Conservation (phyloP, 2,329 filamentous ascomycete genomes). For the Aspergillus udagawae region DNA sequence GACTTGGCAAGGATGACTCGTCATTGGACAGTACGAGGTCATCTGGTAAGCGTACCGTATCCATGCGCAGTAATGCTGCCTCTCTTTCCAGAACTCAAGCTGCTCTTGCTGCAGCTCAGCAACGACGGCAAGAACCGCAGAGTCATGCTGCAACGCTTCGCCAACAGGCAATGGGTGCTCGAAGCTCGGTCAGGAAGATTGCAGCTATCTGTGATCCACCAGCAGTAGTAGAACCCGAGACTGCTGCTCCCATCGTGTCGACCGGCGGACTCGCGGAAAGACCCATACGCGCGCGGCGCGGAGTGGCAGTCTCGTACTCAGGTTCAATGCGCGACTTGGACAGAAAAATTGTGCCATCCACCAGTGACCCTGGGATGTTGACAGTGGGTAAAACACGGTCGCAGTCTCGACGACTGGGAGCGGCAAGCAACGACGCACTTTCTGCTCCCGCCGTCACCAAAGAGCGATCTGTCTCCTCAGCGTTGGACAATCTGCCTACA, state of each 20-base stretch:
- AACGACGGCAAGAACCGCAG: constrained; percentile 37
- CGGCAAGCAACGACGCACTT: constrained; percentile 21
- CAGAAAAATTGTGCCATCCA: constrained; percentile 20
- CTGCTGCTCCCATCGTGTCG: constrained; percentile 12
- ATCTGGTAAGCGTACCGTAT: constrained; percentile 25
- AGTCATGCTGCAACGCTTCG: constrained; percentile 47
- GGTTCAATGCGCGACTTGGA: constrained; percentile 30
- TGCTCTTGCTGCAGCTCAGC: constrained; percentile 38
- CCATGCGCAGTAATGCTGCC: constrained; percentile 24
- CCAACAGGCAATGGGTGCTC: constrained; percentile 40
- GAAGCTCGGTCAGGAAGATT: constrained; percentile 25
- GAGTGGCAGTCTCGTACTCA: constrained; percentile 32
- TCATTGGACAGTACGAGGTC: constrained; percentile 24
- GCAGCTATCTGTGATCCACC: constrained; percentile 22
- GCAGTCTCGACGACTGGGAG: constrained; percentile 36
- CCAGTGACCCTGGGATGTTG: constrained; percentile 28
- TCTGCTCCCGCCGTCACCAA: constrained; percentile 9
- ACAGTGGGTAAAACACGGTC: constrained; percentile 41
- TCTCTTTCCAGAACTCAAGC: constrained; percentile 35
- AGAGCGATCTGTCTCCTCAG: constrained; percentile 20
- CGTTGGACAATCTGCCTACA: constrained; percentile 15
- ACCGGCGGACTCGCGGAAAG: constrained; percentile 36
- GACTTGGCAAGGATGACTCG: constrained; percentile 21
- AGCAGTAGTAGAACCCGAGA: constrained; percentile 13
- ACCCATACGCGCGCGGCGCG: constrained; percentile 36